These are phyloP conservation scores for Parascedosporium putredinis DNA, from an alignment of 2,329 filamentous ascomycete genomes.

Conservation along the genomic window DNA sequence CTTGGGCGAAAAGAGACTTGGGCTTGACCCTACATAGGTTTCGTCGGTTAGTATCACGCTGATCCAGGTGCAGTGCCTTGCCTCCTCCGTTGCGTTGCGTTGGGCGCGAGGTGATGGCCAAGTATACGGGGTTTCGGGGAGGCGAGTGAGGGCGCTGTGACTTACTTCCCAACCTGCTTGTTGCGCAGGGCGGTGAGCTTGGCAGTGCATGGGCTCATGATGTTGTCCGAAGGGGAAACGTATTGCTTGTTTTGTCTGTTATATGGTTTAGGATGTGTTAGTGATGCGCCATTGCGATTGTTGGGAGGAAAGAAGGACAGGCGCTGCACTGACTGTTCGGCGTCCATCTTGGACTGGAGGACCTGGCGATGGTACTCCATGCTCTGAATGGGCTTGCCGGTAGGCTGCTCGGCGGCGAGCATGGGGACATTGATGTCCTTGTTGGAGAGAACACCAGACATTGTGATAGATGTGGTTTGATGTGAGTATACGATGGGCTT, in stretches of 20 bases:
- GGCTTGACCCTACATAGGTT: slow-evolving; percentile 44
- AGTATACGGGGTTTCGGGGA: no score
- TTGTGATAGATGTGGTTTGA: no score
- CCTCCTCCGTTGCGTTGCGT: neutral
- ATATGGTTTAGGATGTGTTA: no score
- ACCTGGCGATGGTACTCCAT: slow-evolving; percentile 73
- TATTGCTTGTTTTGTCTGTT: slow-evolving; percentile 36
- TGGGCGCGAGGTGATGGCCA: no score
- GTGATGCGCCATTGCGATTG: no score
- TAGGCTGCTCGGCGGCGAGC: slow-evolving; percentile 17
- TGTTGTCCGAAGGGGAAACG: slow-evolving; percentile 76
- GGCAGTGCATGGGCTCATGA: slow-evolving; percentile 77
- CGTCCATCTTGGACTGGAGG: slow-evolving; percentile 56
- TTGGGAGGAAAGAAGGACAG: neutral
- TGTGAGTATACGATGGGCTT: no score
- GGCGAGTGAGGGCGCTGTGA: slow-evolving; percentile 17
- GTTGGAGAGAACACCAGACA: slow-evolving; percentile 52
- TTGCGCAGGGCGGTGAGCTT: slow-evolving; percentile 73
- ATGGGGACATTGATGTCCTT: slow-evolving; percentile 55
- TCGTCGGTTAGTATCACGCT: no score
- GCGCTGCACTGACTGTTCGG: slow-evolving; percentile 51
- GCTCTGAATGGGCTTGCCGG: slow-evolving; percentile 45
- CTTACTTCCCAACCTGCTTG: slow-evolving; percentile 70
- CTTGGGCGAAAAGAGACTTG: slow-evolving; percentile 57
- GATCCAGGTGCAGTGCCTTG: neutral